These are phyloP conservation scores for Vaccinium corymbosum DNA, from an alignment of 148 eudicot species.

Conservation along the genomic window DNA sequence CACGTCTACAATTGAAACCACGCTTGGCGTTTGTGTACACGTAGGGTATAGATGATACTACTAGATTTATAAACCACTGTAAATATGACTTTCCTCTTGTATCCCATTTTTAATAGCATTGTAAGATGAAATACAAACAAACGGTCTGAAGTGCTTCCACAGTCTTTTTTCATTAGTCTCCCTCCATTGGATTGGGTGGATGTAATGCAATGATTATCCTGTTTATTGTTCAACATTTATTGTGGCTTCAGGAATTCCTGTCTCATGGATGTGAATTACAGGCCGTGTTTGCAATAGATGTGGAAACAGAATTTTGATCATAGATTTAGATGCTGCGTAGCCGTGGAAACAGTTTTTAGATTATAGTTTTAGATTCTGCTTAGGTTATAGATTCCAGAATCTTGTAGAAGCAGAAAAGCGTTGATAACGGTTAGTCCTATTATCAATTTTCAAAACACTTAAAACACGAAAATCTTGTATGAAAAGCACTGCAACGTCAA, in stretches of 20 bases:
- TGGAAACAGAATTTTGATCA: too few species aligned
- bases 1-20: not conserved
- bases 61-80: not conserved
- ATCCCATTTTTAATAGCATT: not conserved
- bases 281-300: not conserved
- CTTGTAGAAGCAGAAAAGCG: too few species aligned
- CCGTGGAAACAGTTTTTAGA: too few species aligned
- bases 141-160: not conserved
- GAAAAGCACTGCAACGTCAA: too few species aligned
- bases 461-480: too few species aligned
- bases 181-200: not conserved
- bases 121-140: not conserved
- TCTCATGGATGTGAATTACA: not conserved
- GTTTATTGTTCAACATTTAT: too few species aligned
- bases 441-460: too few species aligned
- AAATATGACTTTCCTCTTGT: not conserved
- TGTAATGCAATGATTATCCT: not conserved
- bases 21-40: conserved; percentile 1
- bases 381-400: too few species aligned
- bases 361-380: too few species aligned
- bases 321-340: too few species aligned
- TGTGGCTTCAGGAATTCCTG: not conserved
- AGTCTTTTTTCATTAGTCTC: not conserved
- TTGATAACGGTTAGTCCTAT: too few species aligned
- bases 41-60: not conserved